phyloP scores from a whole-genome alignment of 345 rosid genomes.

The Chamaenerion angustifolium region DNA sequence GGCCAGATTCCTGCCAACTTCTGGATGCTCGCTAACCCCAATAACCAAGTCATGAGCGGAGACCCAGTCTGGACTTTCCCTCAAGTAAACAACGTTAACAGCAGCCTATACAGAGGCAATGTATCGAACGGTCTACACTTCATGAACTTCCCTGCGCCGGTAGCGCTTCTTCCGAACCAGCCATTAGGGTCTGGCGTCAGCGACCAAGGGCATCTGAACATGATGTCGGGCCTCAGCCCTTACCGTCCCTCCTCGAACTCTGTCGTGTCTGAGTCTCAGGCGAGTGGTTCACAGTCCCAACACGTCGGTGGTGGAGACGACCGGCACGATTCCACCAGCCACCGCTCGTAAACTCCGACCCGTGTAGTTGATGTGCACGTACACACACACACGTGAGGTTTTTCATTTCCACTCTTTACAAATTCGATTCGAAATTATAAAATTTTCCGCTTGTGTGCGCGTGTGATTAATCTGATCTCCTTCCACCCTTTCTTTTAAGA shows the following conservation, averaged over 20 bases:
- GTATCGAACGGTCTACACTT: conserved; percentile 83
- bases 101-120: conserved; percentile 54
- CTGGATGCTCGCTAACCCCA: conserved; percentile 78
- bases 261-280: conserved; percentile 48
- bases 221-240: conserved; percentile 59
- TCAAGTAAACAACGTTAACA: conserved; percentile 47
- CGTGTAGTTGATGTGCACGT: conserved; percentile 6
- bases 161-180: conserved; percentile 69
- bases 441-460: conserved; percentile 3
- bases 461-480: not conserved
- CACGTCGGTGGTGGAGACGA: conserved; percentile 43
- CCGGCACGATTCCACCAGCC: conserved; percentile 43
- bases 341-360: conserved; percentile 20
- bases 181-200: conserved; percentile 43
- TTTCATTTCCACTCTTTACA: not conserved
- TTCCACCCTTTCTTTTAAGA: not conserved
- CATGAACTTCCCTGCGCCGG: conserved; percentile 83
- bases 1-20: conserved; percentile 70
- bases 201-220: conserved; percentile 47
- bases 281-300: conserved; percentile 64
- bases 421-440: not conserved
- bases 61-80: conserved; percentile 93
- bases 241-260: conserved; percentile 32
- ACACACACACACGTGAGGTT: conserved; percentile 36
- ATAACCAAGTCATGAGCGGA: conserved; percentile 49